A percentile compares a stretch with the other conserved stretches of the same genome.
phyloP scores from a whole-genome alignment of 208 protist genomes.

The Trypanosoma congolense region DNA sequence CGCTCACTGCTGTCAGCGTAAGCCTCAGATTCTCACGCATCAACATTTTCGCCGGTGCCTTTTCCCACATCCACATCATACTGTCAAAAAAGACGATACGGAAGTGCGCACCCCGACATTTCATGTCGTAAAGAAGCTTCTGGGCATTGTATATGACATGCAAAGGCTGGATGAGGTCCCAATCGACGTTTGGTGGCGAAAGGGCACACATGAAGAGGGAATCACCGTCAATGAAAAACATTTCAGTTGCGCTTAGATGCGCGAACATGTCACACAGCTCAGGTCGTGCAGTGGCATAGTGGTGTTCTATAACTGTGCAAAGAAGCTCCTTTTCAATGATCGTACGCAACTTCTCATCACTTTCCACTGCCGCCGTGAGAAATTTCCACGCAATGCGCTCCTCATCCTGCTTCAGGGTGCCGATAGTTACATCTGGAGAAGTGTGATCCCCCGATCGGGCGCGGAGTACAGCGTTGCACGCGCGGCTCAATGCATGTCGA shows the following conservation, averaged over 20 bases:
- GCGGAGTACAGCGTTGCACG: conserved; percentile 24
- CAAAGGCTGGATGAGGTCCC: conserved; percentile 82
- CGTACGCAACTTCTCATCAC: conserved; percentile 18
- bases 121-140: conserved; percentile 61
- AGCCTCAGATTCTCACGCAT: conserved; percentile 65
- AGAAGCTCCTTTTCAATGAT: conserved; percentile 45
- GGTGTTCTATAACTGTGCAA: conserved; percentile 46
- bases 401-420: conserved; percentile 53
- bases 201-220: conserved; percentile 83
- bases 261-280: conserved; percentile 88
- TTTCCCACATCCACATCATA: conserved; percentile 68
- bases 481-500: conserved; percentile 29
- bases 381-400: conserved; percentile 82
- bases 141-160: conserved; percentile 87
- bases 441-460: neutral
- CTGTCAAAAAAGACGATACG: conserved; percentile 84
- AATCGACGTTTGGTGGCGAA: conserved; percentile 73
- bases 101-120: conserved; percentile 69
- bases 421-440: conserved; percentile 14
- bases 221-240: conserved; percentile 92
- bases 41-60: conserved; percentile 72
- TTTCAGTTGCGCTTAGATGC: conserved; percentile 80
- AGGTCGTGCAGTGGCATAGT: conserved; percentile 80
- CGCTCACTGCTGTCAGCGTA: conserved; percentile 33
- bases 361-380: conserved; percentile 32